Conservation (phyloP, 495 filamentous ascomycete species). For the Neurospora sp. region DNA sequence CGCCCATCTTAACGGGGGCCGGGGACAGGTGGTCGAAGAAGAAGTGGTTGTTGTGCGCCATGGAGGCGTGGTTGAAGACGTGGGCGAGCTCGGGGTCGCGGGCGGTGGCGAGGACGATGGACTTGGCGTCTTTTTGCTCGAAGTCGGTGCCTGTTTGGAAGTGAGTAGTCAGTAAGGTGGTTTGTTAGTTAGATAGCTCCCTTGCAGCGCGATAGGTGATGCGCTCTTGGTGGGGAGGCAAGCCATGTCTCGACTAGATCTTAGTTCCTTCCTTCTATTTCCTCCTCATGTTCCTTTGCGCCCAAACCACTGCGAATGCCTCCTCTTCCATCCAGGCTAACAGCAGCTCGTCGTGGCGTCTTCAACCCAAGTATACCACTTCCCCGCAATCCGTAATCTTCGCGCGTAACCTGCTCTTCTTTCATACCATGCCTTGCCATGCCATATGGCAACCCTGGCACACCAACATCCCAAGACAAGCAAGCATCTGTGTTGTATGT, state of each 20-base stretch:
- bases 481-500: not conserved
- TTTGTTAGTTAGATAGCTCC: not conserved
- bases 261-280: not conserved
- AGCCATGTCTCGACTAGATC: not conserved
- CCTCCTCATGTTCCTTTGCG: not conserved
- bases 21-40: conserved; percentile 64
- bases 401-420: not conserved
- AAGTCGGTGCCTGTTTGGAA: conserved; percentile 43
- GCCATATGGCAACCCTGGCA: not conserved
- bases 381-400: not conserved
- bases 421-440: not conserved
- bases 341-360: not conserved
- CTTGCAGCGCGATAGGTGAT: not conserved
- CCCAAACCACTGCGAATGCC: not conserved
- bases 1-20: conserved; percentile 24
- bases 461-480: not conserved
- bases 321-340: not conserved
- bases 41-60: conserved; percentile 94
- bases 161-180: not conserved
- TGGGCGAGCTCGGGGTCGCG: conserved; percentile 65
- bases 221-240: not conserved
- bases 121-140: conserved; percentile 46
- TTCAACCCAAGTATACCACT: not conserved
- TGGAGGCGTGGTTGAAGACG: conserved; percentile 89
- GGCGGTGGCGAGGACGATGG: conserved; percentile 64